Evolutionary conservation across 441 rosid species (phyloP).

Genomic region (Jatropha podagrica): DNA sequence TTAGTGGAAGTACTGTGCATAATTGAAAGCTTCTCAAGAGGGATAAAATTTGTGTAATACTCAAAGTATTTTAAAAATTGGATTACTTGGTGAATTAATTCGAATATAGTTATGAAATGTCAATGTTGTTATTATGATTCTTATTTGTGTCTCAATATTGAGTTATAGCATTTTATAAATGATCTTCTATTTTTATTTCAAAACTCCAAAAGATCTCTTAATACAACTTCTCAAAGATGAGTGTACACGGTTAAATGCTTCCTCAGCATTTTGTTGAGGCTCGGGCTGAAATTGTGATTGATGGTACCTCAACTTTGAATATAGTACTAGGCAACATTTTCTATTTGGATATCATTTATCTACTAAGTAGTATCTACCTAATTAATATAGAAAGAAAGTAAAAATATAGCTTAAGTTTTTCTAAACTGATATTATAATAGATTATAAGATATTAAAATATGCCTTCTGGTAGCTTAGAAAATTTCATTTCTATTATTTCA

Average conservation of each 20-base stretch:
- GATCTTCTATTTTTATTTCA: background rate
- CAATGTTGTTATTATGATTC: background rate
- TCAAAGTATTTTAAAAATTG: background rate
- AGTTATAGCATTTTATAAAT: background rate
- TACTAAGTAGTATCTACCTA: background rate
- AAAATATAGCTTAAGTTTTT: background rate
- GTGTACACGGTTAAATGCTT: background rate
- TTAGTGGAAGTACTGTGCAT: background rate
- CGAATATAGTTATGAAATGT: background rate
- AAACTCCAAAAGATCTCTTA: background rate
- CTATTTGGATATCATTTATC: background rate
- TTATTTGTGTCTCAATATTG: background rate
- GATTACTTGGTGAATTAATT: background rate
- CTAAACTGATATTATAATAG: too few relatives aligned
- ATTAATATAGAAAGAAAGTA: background rate
- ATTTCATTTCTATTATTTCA: background rate
- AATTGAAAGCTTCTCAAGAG: too few relatives aligned
- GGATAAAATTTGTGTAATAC: background rate
- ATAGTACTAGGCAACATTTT: background rate
- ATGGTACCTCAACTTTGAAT: background rate
- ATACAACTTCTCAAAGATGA: background rate
- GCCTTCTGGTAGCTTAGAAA: background rate
- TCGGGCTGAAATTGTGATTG: background rate
- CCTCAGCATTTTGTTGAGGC: background rate
- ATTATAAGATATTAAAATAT: background rate